A percentile compares a stretch with the other conserved stretches of the same genome.
phyloP scores from a whole-genome alignment of 2,329 filamentous ascomycete genomes.

The Dothideomycetes sp. region DNA sequence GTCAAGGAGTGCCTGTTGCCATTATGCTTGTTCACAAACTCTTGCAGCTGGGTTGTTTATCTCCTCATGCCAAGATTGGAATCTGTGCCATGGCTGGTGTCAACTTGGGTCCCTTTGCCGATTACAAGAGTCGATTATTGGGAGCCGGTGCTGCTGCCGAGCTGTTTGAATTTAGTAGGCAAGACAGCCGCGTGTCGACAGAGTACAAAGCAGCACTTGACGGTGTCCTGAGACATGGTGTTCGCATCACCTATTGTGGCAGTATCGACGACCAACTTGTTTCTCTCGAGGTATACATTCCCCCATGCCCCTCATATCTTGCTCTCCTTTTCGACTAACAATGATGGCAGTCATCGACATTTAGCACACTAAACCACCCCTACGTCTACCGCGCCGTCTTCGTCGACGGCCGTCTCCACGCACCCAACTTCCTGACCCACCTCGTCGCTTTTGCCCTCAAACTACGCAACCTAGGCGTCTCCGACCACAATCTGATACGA shows the following conservation, averaged over 20 bases:
- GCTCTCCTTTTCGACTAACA: not conserved
- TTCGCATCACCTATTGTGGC: conserved; percentile 76
- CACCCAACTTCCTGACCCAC: conserved; percentile 87
- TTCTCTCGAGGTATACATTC: conserved; percentile 62
- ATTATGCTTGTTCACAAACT: conserved; percentile 89
- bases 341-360: conserved; percentile 60
- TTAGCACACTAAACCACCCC: conserved; percentile 76
- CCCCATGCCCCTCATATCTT: no score
- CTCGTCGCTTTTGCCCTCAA: conserved; percentile 90
- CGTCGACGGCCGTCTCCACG: conserved; percentile 83
- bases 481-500: conserved; percentile 85
- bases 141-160: conserved; percentile 79
- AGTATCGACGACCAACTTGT: conserved; percentile 97
- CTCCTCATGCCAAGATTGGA: conserved; percentile 60
- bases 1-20: conserved; percentile 87
- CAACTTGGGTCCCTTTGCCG: conserved; percentile 82
- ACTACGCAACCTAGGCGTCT: conserved; percentile 82
- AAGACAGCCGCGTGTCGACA: conserved; percentile 70
- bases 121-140: conserved; percentile 82
- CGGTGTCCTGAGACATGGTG: conserved; percentile 66
- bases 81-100: conserved; percentile 88
- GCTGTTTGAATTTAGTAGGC: conserved; percentile 84
- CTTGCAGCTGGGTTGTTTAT: conserved; percentile 79
- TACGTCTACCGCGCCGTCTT: conserved; percentile 96
- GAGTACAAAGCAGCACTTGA: conserved; percentile 70